Conservation (phyloP, 192 early-diverging fungal genomes). For the Backusella tuberculispora region DNA sequence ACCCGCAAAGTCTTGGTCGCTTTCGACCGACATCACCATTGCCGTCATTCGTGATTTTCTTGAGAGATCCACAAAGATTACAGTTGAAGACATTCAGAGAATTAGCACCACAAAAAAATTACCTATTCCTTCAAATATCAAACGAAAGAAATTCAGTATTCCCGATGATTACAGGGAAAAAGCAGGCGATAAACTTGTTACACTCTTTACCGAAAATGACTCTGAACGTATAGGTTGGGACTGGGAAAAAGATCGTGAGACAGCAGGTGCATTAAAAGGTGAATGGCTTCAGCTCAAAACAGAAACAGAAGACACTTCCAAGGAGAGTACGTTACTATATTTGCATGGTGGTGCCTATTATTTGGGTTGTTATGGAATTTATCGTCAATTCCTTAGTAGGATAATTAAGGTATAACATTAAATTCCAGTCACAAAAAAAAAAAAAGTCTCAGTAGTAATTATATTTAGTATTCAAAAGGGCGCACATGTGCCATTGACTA, state of each 20-base stretch:
- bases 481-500: conserved; percentile 62
- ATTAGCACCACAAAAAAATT: conserved; percentile 32
- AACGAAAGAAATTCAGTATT: conserved; percentile 19
- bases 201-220: conserved; percentile 39
- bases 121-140: conserved; percentile 28
- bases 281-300: conserved; percentile 46
- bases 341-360: conserved; percentile 80
- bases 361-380: conserved; percentile 36
- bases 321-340: conserved; percentile 68
- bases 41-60: conserved; percentile 41
- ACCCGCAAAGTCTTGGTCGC: conserved; percentile 48
- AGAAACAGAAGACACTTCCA: conserved; percentile 13
- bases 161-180: conserved; percentile 37
- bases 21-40: conserved; percentile 39
- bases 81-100: conserved; percentile 46
- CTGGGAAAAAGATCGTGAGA: conserved; percentile 44
- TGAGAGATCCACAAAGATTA: conserved; percentile 23
- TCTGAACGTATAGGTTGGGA: conserved; percentile 45
- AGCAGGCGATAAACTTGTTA: conserved; percentile 38
- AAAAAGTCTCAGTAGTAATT: background rate
- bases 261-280: conserved; percentile 31
- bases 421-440: background rate
- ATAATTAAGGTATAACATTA: conserved; percentile 56
- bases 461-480: conserved; percentile 28
- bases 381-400: conserved; percentile 46